These are phyloP conservation scores for Botryotinia globosa DNA, from an alignment of 2,329 filamentous ascomycete genomes.

Conservation along the genomic window DNA sequence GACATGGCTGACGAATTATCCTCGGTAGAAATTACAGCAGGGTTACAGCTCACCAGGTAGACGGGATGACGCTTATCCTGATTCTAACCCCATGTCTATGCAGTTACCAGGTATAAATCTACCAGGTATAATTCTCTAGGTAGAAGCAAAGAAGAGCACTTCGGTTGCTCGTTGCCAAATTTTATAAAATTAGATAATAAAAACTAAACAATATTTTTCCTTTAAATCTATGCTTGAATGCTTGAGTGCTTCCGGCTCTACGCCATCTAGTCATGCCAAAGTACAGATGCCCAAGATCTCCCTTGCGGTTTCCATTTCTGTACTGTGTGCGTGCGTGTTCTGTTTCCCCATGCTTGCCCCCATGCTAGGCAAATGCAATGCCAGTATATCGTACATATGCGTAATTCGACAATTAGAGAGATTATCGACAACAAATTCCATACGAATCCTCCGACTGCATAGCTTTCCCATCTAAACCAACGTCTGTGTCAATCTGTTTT, in stretches of 20 bases:
- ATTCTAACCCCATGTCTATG: not conserved
- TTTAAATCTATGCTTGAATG: not conserved
- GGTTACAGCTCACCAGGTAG: not conserved
- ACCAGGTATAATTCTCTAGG: not conserved
- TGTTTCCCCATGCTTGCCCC: slow-evolving; percentile 2
- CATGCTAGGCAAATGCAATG: not conserved
- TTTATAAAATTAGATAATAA: not conserved
- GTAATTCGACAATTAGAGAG: not conserved
- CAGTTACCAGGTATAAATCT: not conserved
- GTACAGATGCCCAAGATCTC: not conserved
- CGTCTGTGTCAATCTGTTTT: not conserved
- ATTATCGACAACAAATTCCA: not conserved
- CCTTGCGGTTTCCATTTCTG: not conserved
- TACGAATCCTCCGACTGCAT: not conserved
- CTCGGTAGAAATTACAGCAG: not conserved
- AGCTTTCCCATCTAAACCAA: not conserved
- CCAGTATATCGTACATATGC: not conserved
- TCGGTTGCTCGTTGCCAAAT: not conserved
- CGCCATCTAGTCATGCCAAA: slow-evolving; percentile 1
- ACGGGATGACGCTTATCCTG: not conserved
- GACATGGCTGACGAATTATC: not conserved
- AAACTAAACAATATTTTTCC: not conserved
- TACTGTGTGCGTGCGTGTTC: not conserved
- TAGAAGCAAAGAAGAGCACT: not conserved
- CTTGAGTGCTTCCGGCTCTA: not conserved